A percentile compares a stretch with the other conserved stretches of the same genome.
phyloP scores from a whole-genome alignment of 2,329 filamentous ascomycete species.

The Diaporthe citriasiana region DNA sequence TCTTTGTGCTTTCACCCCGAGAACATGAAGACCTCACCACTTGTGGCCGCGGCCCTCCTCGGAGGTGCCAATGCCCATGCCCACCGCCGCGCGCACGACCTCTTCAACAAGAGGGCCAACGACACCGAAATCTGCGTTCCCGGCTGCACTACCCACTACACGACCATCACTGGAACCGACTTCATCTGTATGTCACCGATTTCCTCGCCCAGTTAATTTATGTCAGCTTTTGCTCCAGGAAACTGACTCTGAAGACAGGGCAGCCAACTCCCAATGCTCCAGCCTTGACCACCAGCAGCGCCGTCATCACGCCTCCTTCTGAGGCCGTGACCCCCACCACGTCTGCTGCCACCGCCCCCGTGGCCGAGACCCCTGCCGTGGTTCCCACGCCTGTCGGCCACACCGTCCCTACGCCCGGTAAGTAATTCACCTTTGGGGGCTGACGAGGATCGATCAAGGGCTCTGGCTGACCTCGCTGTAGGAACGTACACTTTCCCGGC shows the following conservation, averaged over 20 bases:
- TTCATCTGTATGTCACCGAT: constrained; percentile 69
- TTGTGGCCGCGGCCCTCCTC: constrained; percentile 74
- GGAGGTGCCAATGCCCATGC: constrained; percentile 69
- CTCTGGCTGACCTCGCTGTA: neutral
- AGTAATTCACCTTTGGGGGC: neutral
- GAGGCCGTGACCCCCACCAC: constrained; percentile 50
- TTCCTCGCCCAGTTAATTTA: neutral
- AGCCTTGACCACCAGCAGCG: constrained; percentile 44
- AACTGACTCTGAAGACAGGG: constrained; percentile 39
- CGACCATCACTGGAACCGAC: constrained; percentile 74
- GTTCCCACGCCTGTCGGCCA: constrained; percentile 67
- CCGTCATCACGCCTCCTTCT: constrained; percentile 49
- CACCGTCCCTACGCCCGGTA: constrained; percentile 72
- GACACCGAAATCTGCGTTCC: constrained; percentile 66
- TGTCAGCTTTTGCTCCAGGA: neutral
- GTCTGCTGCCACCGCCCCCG: constrained; percentile 54
- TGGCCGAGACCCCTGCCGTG: constrained; percentile 48
- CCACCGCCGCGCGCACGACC: constrained; percentile 74
- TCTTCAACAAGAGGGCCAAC: constrained; percentile 68
- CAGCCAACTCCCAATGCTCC: constrained; percentile 41
- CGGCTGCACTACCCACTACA: constrained; percentile 81
- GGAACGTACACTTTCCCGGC: constrained; percentile 82
- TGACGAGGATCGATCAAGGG: neutral
- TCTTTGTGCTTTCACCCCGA: constrained; percentile 46
- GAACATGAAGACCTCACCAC: constrained; percentile 82